These are phyloP conservation scores for Phaeotremella skinneri DNA, from an alignment of 768 basidiomycete species.

Conservation along the genomic window DNA sequence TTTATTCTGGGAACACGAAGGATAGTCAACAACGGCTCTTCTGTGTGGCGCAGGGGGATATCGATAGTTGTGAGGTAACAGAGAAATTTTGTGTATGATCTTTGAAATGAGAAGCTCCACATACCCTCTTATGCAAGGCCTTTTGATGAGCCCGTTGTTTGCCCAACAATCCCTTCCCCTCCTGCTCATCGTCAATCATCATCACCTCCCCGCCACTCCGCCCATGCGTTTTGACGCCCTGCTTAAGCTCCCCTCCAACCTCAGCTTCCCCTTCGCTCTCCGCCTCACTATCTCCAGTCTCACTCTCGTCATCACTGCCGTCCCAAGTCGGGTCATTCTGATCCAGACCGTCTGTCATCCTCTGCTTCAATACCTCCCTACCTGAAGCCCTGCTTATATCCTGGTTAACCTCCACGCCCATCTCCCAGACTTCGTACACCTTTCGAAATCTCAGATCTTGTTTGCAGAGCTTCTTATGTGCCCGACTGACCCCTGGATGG, in stretches of 20 bases:
- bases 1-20: constrained; percentile 54
- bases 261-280: constrained; percentile 19
- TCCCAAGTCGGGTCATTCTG: constrained; percentile 14
- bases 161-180: constrained; percentile 20
- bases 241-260: constrained; percentile 2
- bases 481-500: constrained; percentile 37
- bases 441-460: constrained; percentile 40
- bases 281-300: constrained; percentile 12
- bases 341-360: constrained; percentile 27
- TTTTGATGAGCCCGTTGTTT: constrained; percentile 40
- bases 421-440: constrained; percentile 51
- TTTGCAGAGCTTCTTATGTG: constrained; percentile 43
- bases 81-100: no score
- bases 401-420: constrained; percentile 9
- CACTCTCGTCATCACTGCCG: constrained; percentile 14
- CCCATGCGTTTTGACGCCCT: constrained; percentile 3
- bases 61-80: no score
- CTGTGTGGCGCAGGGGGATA: constrained; percentile 17
- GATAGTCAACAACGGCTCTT: constrained; percentile 5
- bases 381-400: constrained; percentile 1
- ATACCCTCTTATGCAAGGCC: constrained; percentile 50
- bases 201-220: constrained; percentile 9
- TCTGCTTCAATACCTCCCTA: constrained; percentile 1
- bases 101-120: constrained; percentile 30
- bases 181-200: constrained; percentile 17